Evolutionary conservation across 2,329 filamentous ascomycete species (phyloP).

Genomic region (Paraconiothyrium sp.): DNA sequence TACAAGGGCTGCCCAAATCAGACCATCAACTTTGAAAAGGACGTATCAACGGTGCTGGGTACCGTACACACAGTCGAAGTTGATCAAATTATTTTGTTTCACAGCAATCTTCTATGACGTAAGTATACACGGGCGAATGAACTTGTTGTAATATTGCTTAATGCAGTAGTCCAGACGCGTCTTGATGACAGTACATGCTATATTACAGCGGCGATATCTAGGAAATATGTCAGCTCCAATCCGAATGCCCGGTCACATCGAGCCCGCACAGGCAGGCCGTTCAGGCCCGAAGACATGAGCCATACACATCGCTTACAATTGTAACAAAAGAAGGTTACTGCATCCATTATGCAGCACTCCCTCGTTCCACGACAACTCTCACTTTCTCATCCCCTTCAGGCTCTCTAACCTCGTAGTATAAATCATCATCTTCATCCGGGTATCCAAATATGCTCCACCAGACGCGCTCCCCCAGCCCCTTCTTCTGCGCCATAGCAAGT

Average conservation of each 20-base stretch:
- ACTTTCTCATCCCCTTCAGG: slow-evolving; percentile 31
- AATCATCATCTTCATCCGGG: slow-evolving; percentile 41
- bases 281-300: not conserved
- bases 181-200: slow-evolving; percentile 34
- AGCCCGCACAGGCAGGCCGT: not conserved
- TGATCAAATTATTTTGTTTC: not conserved
- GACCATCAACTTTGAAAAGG: not conserved
- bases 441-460: slow-evolving; percentile 45
- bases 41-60: too few species aligned
- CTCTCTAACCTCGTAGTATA: slow-evolving; percentile 45
- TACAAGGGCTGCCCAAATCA: not conserved
- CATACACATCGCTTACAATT: slow-evolving; percentile 20
- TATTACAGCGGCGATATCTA: slow-evolving; percentile 35
- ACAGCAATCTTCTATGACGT: not conserved
- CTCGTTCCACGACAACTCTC: slow-evolving; percentile 15
- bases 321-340: not conserved
- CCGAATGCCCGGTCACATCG: slow-evolving; percentile 18
- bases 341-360: slow-evolving; percentile 7
- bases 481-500: slow-evolving; percentile 90
- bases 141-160: not conserved
- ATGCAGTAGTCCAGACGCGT: slow-evolving; percentile 27
- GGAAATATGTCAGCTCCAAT: slow-evolving; percentile 24
- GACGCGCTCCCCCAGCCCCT: slow-evolving; percentile 64
- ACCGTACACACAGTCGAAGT: not conserved
- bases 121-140: not conserved